Conservation (phyloP, 2,329 filamentous ascomycete species). For the Microdochium nivale region DNA sequence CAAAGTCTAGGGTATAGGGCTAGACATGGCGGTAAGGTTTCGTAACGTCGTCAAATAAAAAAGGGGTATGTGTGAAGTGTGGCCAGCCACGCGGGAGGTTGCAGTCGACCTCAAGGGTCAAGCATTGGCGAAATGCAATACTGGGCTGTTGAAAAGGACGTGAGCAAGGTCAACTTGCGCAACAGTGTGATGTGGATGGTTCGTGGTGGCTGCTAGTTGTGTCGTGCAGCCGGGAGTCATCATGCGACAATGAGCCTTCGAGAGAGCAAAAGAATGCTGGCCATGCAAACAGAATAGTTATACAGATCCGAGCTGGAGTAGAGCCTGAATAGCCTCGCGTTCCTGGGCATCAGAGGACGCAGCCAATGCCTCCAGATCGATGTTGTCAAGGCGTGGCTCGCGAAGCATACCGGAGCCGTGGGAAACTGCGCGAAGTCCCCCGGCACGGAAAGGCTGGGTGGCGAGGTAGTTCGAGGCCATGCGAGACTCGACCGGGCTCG, state of each 20-base stretch:
- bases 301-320: slow-evolving; percentile 73
- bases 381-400: slow-evolving; percentile 39
- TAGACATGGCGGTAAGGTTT: neutral
- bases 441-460: slow-evolving; percentile 39
- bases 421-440: slow-evolving; percentile 38
- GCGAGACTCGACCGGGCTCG: slow-evolving; percentile 45
- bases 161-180: neutral
- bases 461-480: slow-evolving; percentile 39
- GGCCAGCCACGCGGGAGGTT: neutral
- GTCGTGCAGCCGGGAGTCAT: neutral
- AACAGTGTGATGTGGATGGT: neutral
- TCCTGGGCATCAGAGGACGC: slow-evolving; percentile 60
- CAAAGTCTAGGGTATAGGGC: neutral
- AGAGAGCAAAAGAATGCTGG: slow-evolving; percentile 35
- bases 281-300: slow-evolving; percentile 49
- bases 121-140: neutral
- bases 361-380: slow-evolving; percentile 42
- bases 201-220: neutral
- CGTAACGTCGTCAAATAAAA: slow-evolving; percentile 1
- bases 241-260: neutral
- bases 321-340: slow-evolving; percentile 72
- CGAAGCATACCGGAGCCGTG: slow-evolving; percentile 43
- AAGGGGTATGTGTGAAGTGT: neutral
- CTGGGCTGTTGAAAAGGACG: neutral
- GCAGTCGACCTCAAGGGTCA: neutral